These are phyloP conservation scores for Phaeolepiota aurea DNA, from an alignment of 768 basidiomycete species.

Conservation along the genomic window DNA sequence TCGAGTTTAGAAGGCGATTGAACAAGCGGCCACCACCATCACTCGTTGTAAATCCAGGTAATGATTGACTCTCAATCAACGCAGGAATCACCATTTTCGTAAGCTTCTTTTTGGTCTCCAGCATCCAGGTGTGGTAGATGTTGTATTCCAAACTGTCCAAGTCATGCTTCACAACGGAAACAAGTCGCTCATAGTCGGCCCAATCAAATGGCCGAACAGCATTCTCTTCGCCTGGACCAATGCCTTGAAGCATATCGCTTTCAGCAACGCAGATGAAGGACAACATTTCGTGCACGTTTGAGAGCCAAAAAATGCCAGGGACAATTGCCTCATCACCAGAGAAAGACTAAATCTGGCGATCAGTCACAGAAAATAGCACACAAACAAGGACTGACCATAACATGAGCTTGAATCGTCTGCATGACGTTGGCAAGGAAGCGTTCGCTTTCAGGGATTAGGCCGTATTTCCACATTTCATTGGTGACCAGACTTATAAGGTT, in stretches of 20 bases:
- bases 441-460: slow-evolving; percentile 93
- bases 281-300: slow-evolving; percentile 98
- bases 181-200: slow-evolving; percentile 93
- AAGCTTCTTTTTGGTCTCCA: slow-evolving; percentile 93
- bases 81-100: slow-evolving; percentile 99
- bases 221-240: slow-evolving; percentile 92
- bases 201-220: slow-evolving; percentile 91
- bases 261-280: slow-evolving; percentile 99
- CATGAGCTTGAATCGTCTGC: slow-evolving; percentile 95
- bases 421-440: slow-evolving; percentile 97
- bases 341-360: slow-evolving; percentile 81
- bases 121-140: slow-evolving; percentile 99
- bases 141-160: slow-evolving; percentile 98
- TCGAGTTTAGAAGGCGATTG: slow-evolving; percentile 84
- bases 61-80: slow-evolving; percentile 92
- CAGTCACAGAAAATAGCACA: slow-evolving; percentile 4
- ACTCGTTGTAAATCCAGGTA: slow-evolving; percentile 94
- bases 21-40: slow-evolving; percentile 92
- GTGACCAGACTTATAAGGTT: slow-evolving; percentile 95
- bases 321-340: slow-evolving; percentile 90
- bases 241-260: slow-evolving; percentile 95
- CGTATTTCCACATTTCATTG: slow-evolving; percentile 99
- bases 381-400: slow-evolving; percentile 66
- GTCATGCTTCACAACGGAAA: slow-evolving; percentile 98
- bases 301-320: slow-evolving; percentile 99